phyloP scores from a whole-genome alignment of 495 filamentous ascomycete genomes.

The Usnea hakonensis region DNA sequence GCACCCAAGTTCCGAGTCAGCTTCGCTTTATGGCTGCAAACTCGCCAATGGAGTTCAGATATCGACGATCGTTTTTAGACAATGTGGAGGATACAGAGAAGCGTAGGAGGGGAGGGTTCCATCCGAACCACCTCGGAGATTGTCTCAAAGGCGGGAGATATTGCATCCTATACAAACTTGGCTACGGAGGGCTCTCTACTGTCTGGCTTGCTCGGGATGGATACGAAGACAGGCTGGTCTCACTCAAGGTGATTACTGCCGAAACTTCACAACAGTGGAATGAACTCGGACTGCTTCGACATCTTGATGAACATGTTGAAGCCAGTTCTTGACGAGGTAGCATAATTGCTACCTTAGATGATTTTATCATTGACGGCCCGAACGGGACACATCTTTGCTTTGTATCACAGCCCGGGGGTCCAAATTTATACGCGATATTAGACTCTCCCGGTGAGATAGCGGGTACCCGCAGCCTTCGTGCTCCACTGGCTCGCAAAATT shows the following conservation, averaged over 20 bases:
- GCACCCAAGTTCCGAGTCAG: background rate
- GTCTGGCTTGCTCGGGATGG: constrained; percentile 48
- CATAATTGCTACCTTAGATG: constrained; percentile 35
- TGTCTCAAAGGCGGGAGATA: constrained; percentile 33
- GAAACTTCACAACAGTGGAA: background rate
- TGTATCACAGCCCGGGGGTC: constrained; percentile 26
- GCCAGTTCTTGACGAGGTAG: constrained; percentile 21
- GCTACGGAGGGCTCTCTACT: constrained; percentile 43
- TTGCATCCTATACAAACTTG: constrained; percentile 46
- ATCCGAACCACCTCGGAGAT: constrained; percentile 44
- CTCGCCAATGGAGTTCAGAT: background rate
- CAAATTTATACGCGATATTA: background rate
- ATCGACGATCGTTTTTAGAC: background rate
- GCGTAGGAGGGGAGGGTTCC: constrained; percentile 38
- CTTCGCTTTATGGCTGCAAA: background rate
- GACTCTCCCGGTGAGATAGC: background rate
- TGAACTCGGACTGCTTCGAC: background rate
- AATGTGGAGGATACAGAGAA: constrained; percentile 27
- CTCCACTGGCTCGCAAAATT: background rate
- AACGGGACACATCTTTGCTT: constrained; percentile 40
- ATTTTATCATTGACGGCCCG: constrained; percentile 35
- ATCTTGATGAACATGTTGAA: background rate
- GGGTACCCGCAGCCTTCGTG: background rate
- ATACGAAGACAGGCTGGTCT: background rate
- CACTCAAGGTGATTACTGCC: constrained; percentile 12